These are phyloP conservation scores for Annulohypoxylon nitens DNA, from an alignment of 495 filamentous ascomycete species.

Conservation along the genomic window DNA sequence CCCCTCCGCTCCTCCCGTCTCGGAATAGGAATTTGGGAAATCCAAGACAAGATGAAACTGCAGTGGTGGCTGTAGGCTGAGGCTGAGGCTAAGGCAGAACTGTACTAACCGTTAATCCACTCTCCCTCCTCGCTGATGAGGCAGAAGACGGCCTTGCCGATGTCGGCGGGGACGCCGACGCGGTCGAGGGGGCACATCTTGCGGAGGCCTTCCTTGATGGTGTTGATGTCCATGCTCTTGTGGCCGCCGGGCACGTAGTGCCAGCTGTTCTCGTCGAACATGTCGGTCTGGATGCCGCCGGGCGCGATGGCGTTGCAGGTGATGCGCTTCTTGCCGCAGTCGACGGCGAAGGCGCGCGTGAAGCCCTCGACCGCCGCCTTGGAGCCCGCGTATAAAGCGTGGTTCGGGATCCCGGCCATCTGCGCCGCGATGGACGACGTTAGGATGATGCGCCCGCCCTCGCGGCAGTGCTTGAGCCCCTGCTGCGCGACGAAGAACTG, in stretches of 20 bases:
- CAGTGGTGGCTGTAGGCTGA: too few species aligned
- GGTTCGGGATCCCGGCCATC: constrained; percentile 72
- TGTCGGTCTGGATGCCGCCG: constrained; percentile 77
- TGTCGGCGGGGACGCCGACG: constrained; percentile 66
- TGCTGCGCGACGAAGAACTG: constrained; percentile 86
- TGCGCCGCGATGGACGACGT: constrained; percentile 75
- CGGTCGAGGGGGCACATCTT: constrained; percentile 66
- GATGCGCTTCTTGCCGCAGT: constrained; percentile 61
- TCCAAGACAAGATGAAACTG: background rate
- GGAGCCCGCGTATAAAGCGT: constrained; percentile 71
- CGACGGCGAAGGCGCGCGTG: constrained; percentile 67
- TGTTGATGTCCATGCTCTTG: constrained; percentile 54
- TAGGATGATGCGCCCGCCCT: constrained; percentile 72
- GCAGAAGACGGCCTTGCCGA: constrained; percentile 68
- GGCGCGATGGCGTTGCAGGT: constrained; percentile 76
- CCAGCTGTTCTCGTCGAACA: constrained; percentile 74
- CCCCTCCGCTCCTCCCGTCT: too few species aligned
- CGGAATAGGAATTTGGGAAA: too few species aligned
- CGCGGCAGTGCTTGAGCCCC: constrained; percentile 71
- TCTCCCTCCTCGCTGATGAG: constrained; percentile 68
- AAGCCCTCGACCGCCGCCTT: constrained; percentile 72
- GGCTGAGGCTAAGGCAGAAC: background rate
- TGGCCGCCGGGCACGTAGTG: constrained; percentile 70
- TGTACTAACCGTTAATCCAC: constrained; percentile 69
- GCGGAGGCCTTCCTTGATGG: constrained; percentile 55